Evolutionary conservation across 2,329 filamentous ascomycete genomes (phyloP).

Genomic region (Seiridium unicorne): DNA sequence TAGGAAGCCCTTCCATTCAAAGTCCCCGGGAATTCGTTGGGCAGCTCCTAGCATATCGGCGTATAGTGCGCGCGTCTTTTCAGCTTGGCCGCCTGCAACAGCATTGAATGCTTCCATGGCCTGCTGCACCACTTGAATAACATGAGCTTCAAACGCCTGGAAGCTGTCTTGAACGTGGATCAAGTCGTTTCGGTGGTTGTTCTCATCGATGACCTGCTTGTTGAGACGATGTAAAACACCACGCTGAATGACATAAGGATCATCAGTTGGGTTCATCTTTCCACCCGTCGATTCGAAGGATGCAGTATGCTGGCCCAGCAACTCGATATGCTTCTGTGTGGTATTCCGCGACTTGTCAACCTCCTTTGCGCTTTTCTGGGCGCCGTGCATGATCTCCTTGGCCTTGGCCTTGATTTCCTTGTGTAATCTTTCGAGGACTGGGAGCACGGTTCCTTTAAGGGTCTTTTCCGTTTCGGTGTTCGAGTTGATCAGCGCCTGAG

Average conservation of each 20-base stretch:
- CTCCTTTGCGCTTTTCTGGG: conserved; percentile 80
- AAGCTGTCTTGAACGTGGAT: conserved; percentile 91
- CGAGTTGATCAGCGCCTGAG: conserved; percentile 81
- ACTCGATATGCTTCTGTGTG: conserved; percentile 95
- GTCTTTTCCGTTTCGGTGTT: conserved; percentile 90
- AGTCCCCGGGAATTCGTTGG: conserved; percentile 77
- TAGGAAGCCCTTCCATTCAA: conserved; percentile 89
- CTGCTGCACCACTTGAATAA: conserved; percentile 79
- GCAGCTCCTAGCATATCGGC: conserved; percentile 76
- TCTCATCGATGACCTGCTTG: conserved; percentile 92
- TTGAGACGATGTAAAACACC: conserved; percentile 80
- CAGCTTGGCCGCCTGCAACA: conserved; percentile 75
- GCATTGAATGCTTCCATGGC: conserved; percentile 81
- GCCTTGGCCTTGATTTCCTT: conserved; percentile 95
- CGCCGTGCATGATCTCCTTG: conserved; percentile 82
- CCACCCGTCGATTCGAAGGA: conserved; percentile 74
- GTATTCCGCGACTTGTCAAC: conserved; percentile 83
- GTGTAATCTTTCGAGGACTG: conserved; percentile 86
- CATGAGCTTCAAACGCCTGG: conserved; percentile 79
- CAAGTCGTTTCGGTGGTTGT: conserved; percentile 91
- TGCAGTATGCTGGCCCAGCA: conserved; percentile 83
- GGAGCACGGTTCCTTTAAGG: conserved; percentile 81
- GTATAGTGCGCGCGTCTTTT: conserved; percentile 79
- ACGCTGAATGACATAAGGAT: conserved; percentile 85
- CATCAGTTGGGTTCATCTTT: conserved; percentile 68